phyloP scores from a whole-genome alignment of 225 moss, liverwort and hornwort genomes.

The Takakia lepidozioides region DNA sequence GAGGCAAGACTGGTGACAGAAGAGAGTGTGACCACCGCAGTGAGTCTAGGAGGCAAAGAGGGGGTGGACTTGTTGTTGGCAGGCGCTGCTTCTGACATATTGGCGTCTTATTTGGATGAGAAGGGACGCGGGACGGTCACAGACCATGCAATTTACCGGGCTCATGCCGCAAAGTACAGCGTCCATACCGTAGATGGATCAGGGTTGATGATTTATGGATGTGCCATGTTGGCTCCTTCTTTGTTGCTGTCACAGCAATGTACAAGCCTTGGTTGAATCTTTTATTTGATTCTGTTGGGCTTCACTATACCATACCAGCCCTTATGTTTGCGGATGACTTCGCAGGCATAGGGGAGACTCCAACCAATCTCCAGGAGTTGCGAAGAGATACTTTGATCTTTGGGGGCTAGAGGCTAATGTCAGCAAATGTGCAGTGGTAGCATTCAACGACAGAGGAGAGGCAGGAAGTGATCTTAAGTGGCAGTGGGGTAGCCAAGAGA shows the following conservation, averaged over 20 bases:
- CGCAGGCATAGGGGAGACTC: too few species aligned
- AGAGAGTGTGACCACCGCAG: conserved; percentile 32
- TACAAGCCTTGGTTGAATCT: too few species aligned
- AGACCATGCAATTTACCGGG: conserved; percentile 74
- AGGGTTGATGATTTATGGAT: background rate
- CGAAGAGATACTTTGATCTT: too few species aligned
- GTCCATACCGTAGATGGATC: background rate
- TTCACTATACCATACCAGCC: too few species aligned
- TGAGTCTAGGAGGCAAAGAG: conserved; percentile 42
- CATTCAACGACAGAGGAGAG: too few species aligned
- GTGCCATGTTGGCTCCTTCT: background rate
- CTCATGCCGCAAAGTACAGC: conserved; percentile 71
- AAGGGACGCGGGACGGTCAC: conserved; percentile 53
- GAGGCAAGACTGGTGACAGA: conserved; percentile 32
- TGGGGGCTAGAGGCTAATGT: too few species aligned
- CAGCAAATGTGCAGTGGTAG: too few species aligned
- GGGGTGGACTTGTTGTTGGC: conserved; percentile 54
- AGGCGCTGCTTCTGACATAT: conserved; percentile 57
- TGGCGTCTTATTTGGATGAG: conserved; percentile 73
- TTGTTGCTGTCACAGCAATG: background rate
- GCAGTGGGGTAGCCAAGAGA: too few species aligned
- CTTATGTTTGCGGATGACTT: too few species aligned
- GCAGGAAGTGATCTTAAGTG: too few species aligned
- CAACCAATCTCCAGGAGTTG: too few species aligned
- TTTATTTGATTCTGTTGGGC: too few species aligned